Conservation (phyloP, 306 rosid species). For the Corylus heterophylla region DNA sequence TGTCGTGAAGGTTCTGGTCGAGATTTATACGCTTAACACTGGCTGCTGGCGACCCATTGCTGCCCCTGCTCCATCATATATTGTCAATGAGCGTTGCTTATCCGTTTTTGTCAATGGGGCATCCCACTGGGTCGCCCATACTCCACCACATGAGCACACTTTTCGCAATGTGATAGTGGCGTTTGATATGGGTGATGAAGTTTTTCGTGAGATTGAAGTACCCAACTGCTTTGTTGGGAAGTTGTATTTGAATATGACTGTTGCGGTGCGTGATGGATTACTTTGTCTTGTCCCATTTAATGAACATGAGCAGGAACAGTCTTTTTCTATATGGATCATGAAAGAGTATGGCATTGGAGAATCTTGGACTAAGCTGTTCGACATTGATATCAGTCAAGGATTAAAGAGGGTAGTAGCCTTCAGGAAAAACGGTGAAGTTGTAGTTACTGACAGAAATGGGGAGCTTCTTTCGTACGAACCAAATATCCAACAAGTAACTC, state of each 20-base stretch:
- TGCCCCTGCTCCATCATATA: neutral
- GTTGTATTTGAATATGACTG: neutral
- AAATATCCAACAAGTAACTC: neutral
- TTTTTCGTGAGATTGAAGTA: neutral
- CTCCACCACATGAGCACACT: neutral
- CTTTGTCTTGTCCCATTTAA: neutral
- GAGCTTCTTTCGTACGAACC: constrained; percentile 21
- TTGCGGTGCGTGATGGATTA: neutral
- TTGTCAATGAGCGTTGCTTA: neutral
- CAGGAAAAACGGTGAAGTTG: constrained; percentile 5
- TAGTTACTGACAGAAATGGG: constrained; percentile 2
- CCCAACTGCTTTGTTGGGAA: constrained; percentile 1
- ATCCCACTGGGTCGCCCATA: constrained; percentile 13
- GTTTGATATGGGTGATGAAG: constrained; percentile 13
- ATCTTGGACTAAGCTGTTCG: constrained; percentile 22
- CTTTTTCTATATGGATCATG: constrained; percentile 17
- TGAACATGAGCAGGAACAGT: neutral
- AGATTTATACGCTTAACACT: constrained; percentile 12
- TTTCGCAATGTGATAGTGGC: neutral
- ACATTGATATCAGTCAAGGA: neutral
- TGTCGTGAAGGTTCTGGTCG: too few relatives aligned
- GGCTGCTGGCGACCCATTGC: constrained; percentile 9
- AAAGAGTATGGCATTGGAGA: constrained; percentile 15
- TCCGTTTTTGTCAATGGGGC: constrained; percentile 14
- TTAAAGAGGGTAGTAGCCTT: neutral